These are phyloP conservation scores for Penicillium sp. DNA, from an alignment of 2,329 filamentous ascomycete species.

Conservation along the genomic window DNA sequence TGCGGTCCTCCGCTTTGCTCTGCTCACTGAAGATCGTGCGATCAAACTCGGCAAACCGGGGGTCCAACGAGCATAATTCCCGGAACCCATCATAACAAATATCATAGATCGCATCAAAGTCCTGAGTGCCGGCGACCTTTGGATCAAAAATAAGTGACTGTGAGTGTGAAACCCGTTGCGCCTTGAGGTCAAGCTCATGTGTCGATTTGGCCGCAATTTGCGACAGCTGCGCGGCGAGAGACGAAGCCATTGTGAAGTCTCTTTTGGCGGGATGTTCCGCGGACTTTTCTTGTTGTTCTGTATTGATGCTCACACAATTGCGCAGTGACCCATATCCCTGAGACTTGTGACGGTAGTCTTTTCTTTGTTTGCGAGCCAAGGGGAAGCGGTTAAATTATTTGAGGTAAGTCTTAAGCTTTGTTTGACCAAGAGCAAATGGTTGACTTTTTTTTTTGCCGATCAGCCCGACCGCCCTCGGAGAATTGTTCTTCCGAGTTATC, in stretches of 20 bases:
- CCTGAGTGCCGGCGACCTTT: slow-evolving; percentile 74
- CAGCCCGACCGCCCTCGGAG: slow-evolving; percentile 15
- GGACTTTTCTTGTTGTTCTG: background rate
- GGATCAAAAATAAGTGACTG: slow-evolving; percentile 92
- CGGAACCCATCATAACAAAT: slow-evolving; percentile 83
- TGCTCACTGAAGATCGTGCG: slow-evolving; percentile 83
- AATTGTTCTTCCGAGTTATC: slow-evolving; percentile 22
- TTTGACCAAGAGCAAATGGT: background rate
- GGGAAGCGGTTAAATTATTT: background rate
- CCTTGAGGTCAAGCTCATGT: slow-evolving; percentile 81
- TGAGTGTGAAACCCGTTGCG: slow-evolving; percentile 81
- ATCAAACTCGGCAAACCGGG: slow-evolving; percentile 65
- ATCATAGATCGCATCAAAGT: slow-evolving; percentile 77
- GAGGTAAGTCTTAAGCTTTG: slow-evolving; percentile 1
- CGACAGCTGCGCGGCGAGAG: slow-evolving; percentile 87
- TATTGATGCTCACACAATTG: slow-evolving; percentile 4
- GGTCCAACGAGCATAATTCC: slow-evolving; percentile 80
- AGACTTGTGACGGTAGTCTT: background rate
- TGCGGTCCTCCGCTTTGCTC: slow-evolving; percentile 79
- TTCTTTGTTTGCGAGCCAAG: background rate
- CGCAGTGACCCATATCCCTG: slow-evolving; percentile 3
- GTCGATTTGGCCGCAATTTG: slow-evolving; percentile 84
- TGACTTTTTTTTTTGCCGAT: slow-evolving; percentile 29
- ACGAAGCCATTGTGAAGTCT: slow-evolving; percentile 59
- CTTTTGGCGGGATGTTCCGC: slow-evolving; percentile 8